These are phyloP conservation scores for Omphalea diandra DNA, from an alignment of 441 rosid species.

Conservation along the genomic window DNA sequence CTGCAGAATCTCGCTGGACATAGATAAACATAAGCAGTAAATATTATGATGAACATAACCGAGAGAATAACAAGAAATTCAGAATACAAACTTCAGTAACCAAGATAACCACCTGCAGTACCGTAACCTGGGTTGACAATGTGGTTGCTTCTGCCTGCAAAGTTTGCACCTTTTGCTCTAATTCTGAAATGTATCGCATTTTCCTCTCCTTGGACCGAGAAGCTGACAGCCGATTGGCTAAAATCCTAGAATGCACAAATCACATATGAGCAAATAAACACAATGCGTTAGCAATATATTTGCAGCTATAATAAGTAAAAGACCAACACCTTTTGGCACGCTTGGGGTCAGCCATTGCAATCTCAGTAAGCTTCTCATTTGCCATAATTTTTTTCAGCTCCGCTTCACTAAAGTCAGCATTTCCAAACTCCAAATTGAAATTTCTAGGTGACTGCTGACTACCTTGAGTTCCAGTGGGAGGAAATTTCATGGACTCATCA, in stretches of 20 bases:
- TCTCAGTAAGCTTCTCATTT: constrained; percentile 86
- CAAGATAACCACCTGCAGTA: constrained; percentile 90
- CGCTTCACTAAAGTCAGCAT: constrained; percentile 75
- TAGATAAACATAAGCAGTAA: not conserved
- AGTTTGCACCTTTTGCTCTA: constrained; percentile 97
- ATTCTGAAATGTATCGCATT: constrained; percentile 81
- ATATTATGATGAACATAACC: not conserved
- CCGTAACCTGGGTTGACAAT: constrained; percentile 90
- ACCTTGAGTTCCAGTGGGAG: constrained; percentile 53
- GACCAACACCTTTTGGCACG: constrained; percentile 79
- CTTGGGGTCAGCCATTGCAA: constrained; percentile 81
- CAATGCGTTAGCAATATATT: not conserved
- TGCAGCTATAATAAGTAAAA: not conserved
- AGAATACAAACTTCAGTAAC: constrained; percentile 4
- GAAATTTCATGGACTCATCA: constrained; percentile 64
- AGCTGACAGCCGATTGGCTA: constrained; percentile 94
- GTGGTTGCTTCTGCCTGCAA: constrained; percentile 95
- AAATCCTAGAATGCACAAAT: constrained; percentile 48
- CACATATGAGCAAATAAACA: not conserved
- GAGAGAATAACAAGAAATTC: not conserved
- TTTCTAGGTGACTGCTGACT: constrained; percentile 60
- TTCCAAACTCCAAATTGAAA: constrained; percentile 74
- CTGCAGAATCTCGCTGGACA: constrained; percentile 79
- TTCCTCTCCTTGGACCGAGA: constrained; percentile 95
- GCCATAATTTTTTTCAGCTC: constrained; percentile 91